A percentile compares a stretch with the other conserved stretches of the same genome.
These are phyloP conservation scores for Stemphylium vesicarium DNA, from an alignment of 2,329 filamentous ascomycete genomes.

Conservation along the genomic window DNA sequence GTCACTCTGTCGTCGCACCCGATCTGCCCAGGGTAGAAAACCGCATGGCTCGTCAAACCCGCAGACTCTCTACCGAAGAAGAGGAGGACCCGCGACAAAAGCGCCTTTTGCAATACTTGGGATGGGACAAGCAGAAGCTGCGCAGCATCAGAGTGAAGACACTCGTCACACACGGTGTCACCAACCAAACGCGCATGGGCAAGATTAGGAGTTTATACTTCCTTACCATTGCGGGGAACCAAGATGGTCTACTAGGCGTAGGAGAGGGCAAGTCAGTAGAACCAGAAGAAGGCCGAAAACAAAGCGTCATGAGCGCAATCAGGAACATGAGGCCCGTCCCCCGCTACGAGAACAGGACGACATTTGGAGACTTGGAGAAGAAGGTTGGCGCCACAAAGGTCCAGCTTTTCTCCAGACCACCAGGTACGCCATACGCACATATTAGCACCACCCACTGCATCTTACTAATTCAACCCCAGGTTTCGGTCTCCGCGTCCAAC, in stretches of 20 bases:
- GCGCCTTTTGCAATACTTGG: constrained; percentile 63
- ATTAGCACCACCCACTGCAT: no score
- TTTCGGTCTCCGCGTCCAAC: constrained; percentile 90
- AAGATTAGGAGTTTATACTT: constrained; percentile 82
- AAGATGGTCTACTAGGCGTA: constrained; percentile 82
- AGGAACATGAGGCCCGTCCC: constrained; percentile 92
- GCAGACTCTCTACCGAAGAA: constrained; percentile 43
- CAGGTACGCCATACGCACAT: constrained; percentile 66
- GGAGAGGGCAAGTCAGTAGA: constrained; percentile 91
- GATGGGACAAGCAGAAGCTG: constrained; percentile 58
- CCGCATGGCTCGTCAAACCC: constrained; percentile 45
- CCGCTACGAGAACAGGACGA: constrained; percentile 89
- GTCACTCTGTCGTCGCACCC: constrained; percentile 54
- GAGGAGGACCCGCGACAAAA: constrained; percentile 56
- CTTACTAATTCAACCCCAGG: constrained; percentile 60
- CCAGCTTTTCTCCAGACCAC: constrained; percentile 79
- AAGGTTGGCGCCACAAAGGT: constrained; percentile 92
- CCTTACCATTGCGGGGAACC: constrained; percentile 84
- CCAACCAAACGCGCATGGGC: constrained; percentile 94
- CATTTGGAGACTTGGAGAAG: constrained; percentile 78
- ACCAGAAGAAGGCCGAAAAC: constrained; percentile 67
- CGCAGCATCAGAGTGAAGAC: constrained; percentile 68
- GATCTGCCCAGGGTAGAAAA: constrained; percentile 57
- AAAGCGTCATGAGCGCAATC: constrained; percentile 82
- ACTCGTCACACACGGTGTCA: constrained; percentile 75